A percentile compares a stretch with the other conserved stretches of the same genome.
Evolutionary conservation across 345 rosid genomes (phyloP).

Genomic region (Populus deltoides): DNA sequence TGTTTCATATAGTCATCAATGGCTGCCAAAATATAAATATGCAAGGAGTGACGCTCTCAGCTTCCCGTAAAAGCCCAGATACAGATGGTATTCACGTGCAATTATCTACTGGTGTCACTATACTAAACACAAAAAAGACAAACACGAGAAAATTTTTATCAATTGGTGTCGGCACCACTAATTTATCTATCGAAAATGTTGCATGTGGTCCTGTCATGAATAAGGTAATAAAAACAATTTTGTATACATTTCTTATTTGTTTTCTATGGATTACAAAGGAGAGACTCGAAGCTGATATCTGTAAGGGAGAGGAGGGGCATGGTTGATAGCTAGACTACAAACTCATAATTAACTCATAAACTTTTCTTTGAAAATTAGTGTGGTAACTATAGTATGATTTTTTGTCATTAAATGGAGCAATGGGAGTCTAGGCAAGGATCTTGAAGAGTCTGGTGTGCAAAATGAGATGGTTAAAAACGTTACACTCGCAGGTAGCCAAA

Average conservation of each 20-base stretch:
- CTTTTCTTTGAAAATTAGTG: no score
- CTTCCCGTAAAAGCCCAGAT: conserved; percentile 10
- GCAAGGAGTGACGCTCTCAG: neutral
- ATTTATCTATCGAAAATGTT: conserved; percentile 7
- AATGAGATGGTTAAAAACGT: conserved; percentile 3
- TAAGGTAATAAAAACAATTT: neutral
- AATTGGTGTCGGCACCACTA: conserved; percentile 7
- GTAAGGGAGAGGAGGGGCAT: no score
- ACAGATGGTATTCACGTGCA: conserved; percentile 16
- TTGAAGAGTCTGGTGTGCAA: conserved; percentile 8
- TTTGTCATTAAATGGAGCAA: neutral
- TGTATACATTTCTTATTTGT: no score
- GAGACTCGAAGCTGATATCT: no score
- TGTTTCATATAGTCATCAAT: conserved; percentile 9
- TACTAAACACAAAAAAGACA: neutral
- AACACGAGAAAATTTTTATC: conserved; percentile 16
- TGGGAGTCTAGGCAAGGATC: conserved; percentile 15
- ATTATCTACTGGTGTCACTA: neutral
- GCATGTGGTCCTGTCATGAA: conserved; percentile 13
- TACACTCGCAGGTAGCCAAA: conserved; percentile 3
- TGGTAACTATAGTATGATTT: no score
- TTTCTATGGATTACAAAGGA: no score
- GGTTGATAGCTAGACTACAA: no score
- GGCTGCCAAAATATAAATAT: conserved; percentile 1
- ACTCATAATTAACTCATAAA: no score